Evolutionary conservation across 73 alveolate genomes (phyloP).

Genomic region (Paraurostyla sp.): DNA sequence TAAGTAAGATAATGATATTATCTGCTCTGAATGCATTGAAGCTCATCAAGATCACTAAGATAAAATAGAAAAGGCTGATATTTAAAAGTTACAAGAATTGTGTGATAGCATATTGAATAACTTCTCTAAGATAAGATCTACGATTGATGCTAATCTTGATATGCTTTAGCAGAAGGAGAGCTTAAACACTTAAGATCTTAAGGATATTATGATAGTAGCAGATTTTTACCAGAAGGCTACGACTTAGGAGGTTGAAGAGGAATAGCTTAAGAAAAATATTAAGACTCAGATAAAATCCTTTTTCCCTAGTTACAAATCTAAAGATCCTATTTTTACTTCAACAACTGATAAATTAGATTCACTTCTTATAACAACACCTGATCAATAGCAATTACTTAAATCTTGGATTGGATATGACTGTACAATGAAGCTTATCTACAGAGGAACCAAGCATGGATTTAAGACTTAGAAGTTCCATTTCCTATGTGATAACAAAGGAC

Average conservation of each 20-base stretch:
- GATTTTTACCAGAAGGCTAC: not conserved
- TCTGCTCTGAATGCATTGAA: not conserved
- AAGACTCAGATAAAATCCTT: not conserved
- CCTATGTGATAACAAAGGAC: conserved; percentile 64
- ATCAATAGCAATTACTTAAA: not conserved
- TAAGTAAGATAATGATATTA: not conserved
- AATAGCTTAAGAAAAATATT: not conserved
- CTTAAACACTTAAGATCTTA: not conserved
- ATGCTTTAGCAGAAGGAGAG: not conserved
- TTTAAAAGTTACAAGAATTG: not conserved
- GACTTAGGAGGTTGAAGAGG: not conserved
- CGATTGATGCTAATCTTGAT: not conserved
- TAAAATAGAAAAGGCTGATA: not conserved
- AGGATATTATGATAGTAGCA: not conserved
- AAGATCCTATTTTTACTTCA: not conserved
- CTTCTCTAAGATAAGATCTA: not conserved
- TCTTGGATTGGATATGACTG: conserved; percentile 22
- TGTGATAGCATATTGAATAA: not conserved
- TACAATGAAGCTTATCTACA: conserved; percentile 21
- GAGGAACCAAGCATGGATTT: conserved; percentile 60
- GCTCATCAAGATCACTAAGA: not conserved
- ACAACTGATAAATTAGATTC: conserved; percentile 16
- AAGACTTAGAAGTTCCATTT: conserved; percentile 43
- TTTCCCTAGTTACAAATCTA: conserved; percentile 12
- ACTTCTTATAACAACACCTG: conserved; percentile 4